Base-by-base conservation (phyloP, 768 basidiomycete genomes). In the Tephrocybe rancida region DNA sequence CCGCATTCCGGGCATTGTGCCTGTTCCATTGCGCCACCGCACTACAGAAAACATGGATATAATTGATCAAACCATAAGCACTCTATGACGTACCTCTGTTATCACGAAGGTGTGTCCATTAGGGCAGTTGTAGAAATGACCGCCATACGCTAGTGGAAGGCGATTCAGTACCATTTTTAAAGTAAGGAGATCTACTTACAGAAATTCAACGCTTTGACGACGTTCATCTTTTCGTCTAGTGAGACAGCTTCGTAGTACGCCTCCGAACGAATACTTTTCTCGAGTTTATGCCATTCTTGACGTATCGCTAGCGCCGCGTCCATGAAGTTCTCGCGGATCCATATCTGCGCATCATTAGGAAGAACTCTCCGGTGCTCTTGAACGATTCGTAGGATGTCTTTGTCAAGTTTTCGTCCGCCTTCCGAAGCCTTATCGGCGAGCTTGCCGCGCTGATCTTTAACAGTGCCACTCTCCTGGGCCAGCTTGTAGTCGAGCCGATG, bases 61-160 rank as follows among this genome's bases (percentile, higher is more conserved):
- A 1, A n/a, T 11, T 26, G 39, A 35, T 18, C 16, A 24, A 13
- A 30, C 32, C 25, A 45, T 24, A 13, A 2, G 38, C 5, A 45
- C 35, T 19, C 10, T 0, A 16, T 6, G 50, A 58, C 71, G 25
- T 52, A 86, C 83, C 64, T 86, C 79, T 0, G 63, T 67, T 29
- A 88, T 86, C 1, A 83, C 79, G 50, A 82, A 87, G 0, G 78
- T 72, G 57, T 88, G 86, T 0, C 86, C 86, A 45, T 86, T 86
- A 0, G 69, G 74, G 51, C 82, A 83, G 16, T 72, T 75, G 51
- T 78, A 80, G 54, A 74, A 81, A 58, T 80, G 79, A 0, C 78
- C 78, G 2, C 72, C 66, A 6, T 70, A 68, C 8, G 67, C 76
- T 75, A 50, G 50, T 42, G 45, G 18, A 22, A 26, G 10, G 42